Percentiles rank a stretch among this genome's conserved stretches.
phyloP scores from a whole-genome alignment of 2,329 filamentous ascomycete genomes.

The Trichophaea hybrida region DNA sequence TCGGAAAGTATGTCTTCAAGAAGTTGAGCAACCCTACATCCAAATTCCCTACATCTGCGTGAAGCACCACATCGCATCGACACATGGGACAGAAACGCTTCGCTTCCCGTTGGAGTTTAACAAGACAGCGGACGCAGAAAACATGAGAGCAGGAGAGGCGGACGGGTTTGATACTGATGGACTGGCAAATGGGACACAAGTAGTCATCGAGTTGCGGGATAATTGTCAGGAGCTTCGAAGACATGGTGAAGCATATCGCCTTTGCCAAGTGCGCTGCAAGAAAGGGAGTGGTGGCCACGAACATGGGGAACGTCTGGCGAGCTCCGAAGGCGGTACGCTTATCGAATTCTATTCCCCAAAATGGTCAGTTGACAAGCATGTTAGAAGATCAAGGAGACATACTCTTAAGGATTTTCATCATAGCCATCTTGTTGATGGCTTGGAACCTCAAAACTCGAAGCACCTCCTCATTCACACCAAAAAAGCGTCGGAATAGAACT shows the following conservation, averaged over 20 bases:
- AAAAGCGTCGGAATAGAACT: conserved; percentile 51
- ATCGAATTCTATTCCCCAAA: conserved; percentile 53
- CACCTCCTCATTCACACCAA: conserved; percentile 59
- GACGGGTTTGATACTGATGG: conserved; percentile 69
- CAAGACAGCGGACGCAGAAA: conserved; percentile 71
- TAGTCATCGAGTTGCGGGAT: conserved; percentile 78
- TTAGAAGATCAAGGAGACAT: conserved; percentile 26
- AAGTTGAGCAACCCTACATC: conserved; percentile 55
- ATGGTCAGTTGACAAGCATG: neutral
- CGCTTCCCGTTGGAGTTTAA: conserved; percentile 59
- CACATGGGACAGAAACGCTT: conserved; percentile 63
- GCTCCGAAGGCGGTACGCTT: conserved; percentile 66
- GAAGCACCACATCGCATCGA: conserved; percentile 54
- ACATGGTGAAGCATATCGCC: conserved; percentile 60
- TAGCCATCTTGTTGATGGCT: conserved; percentile 64
- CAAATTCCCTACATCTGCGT: conserved; percentile 53
- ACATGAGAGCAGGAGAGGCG: conserved; percentile 59
- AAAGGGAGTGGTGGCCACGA: conserved; percentile 45
- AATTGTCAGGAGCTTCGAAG: conserved; percentile 53
- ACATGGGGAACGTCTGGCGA: conserved; percentile 46
- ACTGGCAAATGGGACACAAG: conserved; percentile 64
- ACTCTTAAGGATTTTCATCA: conserved; percentile 78
- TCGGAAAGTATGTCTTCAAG: conserved; percentile 60
- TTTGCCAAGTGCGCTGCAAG: conserved; percentile 56
- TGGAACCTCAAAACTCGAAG: conserved; percentile 71